These are phyloP conservation scores for Termitomyces sp. DNA, from an alignment of 768 basidiomycete genomes.

Conservation along the genomic window DNA sequence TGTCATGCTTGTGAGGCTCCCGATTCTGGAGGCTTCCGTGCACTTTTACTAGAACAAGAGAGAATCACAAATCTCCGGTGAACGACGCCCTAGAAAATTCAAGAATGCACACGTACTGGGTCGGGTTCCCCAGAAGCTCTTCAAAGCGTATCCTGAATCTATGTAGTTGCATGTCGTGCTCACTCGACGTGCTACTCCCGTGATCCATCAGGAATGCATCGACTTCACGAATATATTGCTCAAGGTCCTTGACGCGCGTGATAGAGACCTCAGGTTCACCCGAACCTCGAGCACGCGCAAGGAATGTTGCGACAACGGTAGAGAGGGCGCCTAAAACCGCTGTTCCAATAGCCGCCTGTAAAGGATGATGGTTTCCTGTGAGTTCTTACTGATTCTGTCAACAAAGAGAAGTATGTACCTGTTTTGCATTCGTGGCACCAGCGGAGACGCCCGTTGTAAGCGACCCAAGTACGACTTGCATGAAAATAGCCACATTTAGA, in stretches of 20 bases:
- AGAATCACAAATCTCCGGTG: not conserved
- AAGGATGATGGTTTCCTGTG: not conserved
- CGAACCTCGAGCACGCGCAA: conserved; percentile 65
- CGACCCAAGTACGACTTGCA: conserved; percentile 62
- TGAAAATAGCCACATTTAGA: conserved; percentile 46
- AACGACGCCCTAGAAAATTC: not conserved
- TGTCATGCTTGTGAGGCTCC: not conserved
- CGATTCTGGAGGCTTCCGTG: not conserved
- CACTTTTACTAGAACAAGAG: not conserved
- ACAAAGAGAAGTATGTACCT: conserved; percentile 21
- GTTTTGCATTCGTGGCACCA: conserved; percentile 27
- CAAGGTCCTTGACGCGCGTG: conserved; percentile 51
- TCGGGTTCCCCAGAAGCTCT: conserved; percentile 38
- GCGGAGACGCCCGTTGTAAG: conserved; percentile 63
- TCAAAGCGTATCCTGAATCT: conserved; percentile 38
- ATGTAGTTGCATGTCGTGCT: conserved; percentile 30
- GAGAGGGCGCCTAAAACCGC: conserved; percentile 45
- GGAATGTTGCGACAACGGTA: conserved; percentile 65
- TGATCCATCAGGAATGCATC: conserved; percentile 54
- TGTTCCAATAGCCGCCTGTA: conserved; percentile 30
- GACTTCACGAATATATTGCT: conserved; percentile 61
- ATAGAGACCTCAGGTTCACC: conserved; percentile 64
- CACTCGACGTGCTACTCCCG: conserved; percentile 33
- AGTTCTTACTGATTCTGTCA: not conserved
- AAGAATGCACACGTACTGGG: not conserved